Evolutionary conservation across 116 monocot species (phyloP).

Genomic region (Zostera marina): DNA sequence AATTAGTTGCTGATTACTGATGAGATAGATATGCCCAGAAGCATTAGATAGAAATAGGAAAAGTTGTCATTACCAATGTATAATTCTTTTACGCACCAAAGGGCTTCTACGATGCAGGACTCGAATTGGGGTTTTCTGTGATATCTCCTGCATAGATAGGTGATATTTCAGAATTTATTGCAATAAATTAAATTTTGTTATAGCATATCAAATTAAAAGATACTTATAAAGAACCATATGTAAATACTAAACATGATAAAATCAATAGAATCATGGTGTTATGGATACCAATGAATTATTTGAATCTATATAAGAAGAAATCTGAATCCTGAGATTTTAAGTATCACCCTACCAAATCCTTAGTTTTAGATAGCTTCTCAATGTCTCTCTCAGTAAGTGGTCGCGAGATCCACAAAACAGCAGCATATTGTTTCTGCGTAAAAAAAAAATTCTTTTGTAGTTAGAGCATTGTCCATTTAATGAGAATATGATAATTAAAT

Average conservation of each 20-base stretch:
- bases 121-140: slow-evolving; percentile 73
- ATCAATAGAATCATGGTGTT: no score
- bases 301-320: no score
- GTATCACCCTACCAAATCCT: slow-evolving; percentile 45
- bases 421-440: slow-evolving; percentile 90
- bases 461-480: no score
- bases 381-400: slow-evolving; percentile 45
- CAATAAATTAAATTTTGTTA: no score
- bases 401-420: slow-evolving; percentile 82
- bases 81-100: slow-evolving; percentile 56
- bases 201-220: no score
- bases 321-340: background rate
- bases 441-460: no score
- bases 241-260: no score
- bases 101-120: slow-evolving; percentile 94
- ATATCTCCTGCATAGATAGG: slow-evolving; percentile 31
- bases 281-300: no score
- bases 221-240: no score
- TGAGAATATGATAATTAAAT: no score
- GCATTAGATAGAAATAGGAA: background rate
- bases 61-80: slow-evolving; percentile 64
- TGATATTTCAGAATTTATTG: background rate
- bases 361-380: slow-evolving; percentile 32
- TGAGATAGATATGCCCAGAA: background rate
- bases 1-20: background rate